Percentiles rank a stretch among this genome's conserved stretches.
These are phyloP conservation scores for Quercus robur DNA, from an alignment of 306 rosid genomes.

Conservation along the genomic window DNA sequence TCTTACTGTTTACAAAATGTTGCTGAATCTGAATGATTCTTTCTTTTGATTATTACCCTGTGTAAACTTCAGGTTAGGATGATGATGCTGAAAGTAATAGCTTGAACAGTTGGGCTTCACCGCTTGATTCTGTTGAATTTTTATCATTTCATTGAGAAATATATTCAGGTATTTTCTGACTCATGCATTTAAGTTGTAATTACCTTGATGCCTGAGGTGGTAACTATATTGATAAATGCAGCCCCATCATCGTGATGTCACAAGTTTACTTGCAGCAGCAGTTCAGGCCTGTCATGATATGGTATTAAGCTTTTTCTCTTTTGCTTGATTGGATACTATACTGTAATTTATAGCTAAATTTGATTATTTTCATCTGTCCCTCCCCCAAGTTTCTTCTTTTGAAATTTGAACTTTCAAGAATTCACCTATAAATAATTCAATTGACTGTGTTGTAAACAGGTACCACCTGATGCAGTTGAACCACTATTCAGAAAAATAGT, in stretches of 20 bases:
- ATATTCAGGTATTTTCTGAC: constrained; percentile 55
- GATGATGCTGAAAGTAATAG: constrained; percentile 88
- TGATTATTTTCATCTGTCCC: neutral
- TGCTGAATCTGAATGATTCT: constrained; percentile 3
- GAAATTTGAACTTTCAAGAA: constrained; percentile 14
- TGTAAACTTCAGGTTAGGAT: constrained; percentile 64
- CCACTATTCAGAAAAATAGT: constrained; percentile 83
- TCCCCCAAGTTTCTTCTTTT: neutral
- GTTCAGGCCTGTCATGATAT: constrained; percentile 94
- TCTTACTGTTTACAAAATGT: neutral
- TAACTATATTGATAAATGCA: constrained; percentile 30
- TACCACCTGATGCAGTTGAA: constrained; percentile 89
- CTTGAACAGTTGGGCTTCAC: constrained; percentile 85
- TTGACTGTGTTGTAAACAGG: constrained; percentile 37
- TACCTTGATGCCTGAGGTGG: constrained; percentile 16
- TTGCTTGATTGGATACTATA: constrained; percentile 2
- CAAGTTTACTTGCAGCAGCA: constrained; percentile 78
- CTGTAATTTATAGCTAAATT: neutral
- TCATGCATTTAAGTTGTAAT: constrained; percentile 17
- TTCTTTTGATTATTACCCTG: constrained; percentile 23
- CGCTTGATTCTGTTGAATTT: constrained; percentile 60
- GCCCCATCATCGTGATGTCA: constrained; percentile 85
- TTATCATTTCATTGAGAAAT: constrained; percentile 71
- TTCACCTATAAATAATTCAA: neutral
- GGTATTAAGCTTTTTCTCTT: constrained; percentile 43